Conservation (phyloP, 805 yeast genomes). For the Pichia heedii region DNA sequence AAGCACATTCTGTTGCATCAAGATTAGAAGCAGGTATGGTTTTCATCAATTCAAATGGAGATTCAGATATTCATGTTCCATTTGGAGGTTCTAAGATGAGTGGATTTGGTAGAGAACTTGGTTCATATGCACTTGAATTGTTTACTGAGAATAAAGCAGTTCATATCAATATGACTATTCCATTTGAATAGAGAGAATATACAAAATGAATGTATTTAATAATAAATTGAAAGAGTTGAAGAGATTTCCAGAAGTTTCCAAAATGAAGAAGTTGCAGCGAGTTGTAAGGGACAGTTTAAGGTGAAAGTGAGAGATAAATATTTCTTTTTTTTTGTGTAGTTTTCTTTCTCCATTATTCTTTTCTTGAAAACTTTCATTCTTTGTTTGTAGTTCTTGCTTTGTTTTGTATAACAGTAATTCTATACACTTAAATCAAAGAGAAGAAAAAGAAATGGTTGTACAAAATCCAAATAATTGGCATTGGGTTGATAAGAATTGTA, state of each 20-base stretch:
- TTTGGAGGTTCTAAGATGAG: slow-evolving; percentile 64
- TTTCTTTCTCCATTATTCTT: neutral
- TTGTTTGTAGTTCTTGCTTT: too few species aligned
- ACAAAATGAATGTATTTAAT: too few species aligned
- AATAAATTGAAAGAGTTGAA: too few species aligned
- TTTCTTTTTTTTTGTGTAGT: neutral
- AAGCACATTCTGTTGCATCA: slow-evolving; percentile 52
- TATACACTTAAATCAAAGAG: neutral
- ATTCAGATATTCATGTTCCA: slow-evolving; percentile 47
- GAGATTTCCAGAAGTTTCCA: slow-evolving; percentile 1
- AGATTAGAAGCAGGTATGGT: slow-evolving; percentile 60
- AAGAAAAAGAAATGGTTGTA: slow-evolving; percentile 57
- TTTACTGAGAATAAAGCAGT: slow-evolving; percentile 61
- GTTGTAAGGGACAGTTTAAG: too few species aligned
- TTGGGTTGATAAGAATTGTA: slow-evolving; percentile 98
- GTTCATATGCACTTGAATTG: slow-evolving; percentile 52
- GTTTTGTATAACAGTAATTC: too few species aligned
- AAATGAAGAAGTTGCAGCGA: too few species aligned
- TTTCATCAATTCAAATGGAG: slow-evolving; percentile 53
- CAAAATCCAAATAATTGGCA: slow-evolving; percentile 99
- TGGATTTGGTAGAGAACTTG: slow-evolving; percentile 62
- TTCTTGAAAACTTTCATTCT: neutral
- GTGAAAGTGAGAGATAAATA: too few species aligned
- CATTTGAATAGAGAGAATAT: slow-evolving; percentile 6
- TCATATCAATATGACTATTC: slow-evolving; percentile 49